phyloP scores from a whole-genome alignment of 345 rosid genomes.

The Fremontodendron californicum region DNA sequence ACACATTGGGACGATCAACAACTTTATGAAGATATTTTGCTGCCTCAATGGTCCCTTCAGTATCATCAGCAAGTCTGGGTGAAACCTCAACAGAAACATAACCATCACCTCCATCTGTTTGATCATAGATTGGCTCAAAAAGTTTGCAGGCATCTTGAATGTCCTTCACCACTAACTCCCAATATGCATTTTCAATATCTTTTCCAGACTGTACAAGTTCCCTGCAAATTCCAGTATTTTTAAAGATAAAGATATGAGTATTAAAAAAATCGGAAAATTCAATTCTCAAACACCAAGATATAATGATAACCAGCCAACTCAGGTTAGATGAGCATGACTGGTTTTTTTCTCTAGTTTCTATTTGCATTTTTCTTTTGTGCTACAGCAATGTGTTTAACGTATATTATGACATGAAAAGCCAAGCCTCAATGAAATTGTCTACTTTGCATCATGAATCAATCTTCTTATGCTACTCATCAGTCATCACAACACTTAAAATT shows the following conservation, averaged over 20 bases:
- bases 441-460: conserved; percentile 5
- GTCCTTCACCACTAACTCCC: conserved; percentile 98
- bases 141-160: conserved; percentile 97
- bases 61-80: conserved; percentile 90
- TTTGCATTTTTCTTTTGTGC: background rate
- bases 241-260: background rate
- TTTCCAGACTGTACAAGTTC: conserved; percentile 87
- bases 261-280: background rate
- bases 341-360: background rate
- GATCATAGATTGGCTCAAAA: conserved; percentile 86
- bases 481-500: background rate
- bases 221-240: conserved; percentile 35
- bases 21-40: conserved; percentile 86
- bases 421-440: background rate
- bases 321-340: background rate
- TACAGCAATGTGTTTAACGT: background rate
- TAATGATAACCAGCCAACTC: background rate
- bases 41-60: conserved; percentile 82
- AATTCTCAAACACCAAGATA: background rate
- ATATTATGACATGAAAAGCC: background rate
- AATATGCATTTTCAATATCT: conserved; percentile 82
- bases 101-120: conserved; percentile 91
- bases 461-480: background rate
- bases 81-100: conserved; percentile 98
- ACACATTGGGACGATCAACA: conserved; percentile 72